Conservation (phyloP, 495 filamentous ascomycete genomes). For the Xylaria intraflava region DNA sequence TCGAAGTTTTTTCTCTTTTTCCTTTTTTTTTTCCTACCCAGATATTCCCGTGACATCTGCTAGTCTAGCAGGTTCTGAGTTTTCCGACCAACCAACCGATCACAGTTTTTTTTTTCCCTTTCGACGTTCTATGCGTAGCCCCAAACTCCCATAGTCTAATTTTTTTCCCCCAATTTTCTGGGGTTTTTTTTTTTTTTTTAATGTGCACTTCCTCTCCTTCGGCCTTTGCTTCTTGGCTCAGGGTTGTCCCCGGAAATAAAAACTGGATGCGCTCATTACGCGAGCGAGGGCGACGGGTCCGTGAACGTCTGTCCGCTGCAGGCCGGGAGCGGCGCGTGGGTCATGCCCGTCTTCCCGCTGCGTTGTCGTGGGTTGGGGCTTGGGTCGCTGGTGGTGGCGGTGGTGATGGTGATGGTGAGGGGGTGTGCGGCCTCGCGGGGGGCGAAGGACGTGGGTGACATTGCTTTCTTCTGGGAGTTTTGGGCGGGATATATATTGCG, state of each 20-base stretch:
- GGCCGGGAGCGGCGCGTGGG: conserved; percentile 7
- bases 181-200: too few species aligned
- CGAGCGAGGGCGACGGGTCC: not conserved
- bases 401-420: not conserved
- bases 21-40: too few species aligned
- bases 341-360: not conserved
- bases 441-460: conserved; percentile 2
- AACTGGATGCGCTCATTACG: not conserved
- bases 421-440: not conserved
- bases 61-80: too few species aligned
- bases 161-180: too few species aligned
- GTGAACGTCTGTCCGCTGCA: conserved; percentile 6
- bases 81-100: too few species aligned
- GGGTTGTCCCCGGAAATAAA: too few species aligned
- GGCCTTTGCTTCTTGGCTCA: too few species aligned
- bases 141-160: too few species aligned
- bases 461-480: not conserved
- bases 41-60: not conserved
- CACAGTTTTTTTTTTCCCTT: too few species aligned
- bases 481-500: not conserved
- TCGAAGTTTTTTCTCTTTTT: too few species aligned
- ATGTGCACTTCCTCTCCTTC: too few species aligned
- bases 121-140: too few species aligned
- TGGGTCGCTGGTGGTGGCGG: not conserved
- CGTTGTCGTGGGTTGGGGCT: not conserved